These are phyloP conservation scores for Cyclotella choctawhatcheeana DNA, from an alignment of 108 stramenopile genomes.

Conservation along the genomic window DNA sequence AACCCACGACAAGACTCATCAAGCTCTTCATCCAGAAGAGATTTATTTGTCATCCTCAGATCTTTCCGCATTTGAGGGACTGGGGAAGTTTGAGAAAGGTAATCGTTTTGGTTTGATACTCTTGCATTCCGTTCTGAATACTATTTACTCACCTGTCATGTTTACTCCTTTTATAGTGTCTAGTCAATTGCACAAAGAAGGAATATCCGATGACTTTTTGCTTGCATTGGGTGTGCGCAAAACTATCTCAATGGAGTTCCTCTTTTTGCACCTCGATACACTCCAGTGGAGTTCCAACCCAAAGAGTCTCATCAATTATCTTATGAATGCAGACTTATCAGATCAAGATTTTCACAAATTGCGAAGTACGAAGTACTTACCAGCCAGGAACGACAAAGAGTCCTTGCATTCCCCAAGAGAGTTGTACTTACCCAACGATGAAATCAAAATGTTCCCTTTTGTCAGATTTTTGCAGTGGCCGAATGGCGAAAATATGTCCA, in stretches of 20 bases:
- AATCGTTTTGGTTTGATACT: neutral
- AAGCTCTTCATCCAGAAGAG: constrained; percentile 57
- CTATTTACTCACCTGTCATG: neutral
- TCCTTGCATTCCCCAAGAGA: constrained; percentile 70
- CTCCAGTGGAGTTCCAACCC: constrained; percentile 73
- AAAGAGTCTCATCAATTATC: constrained; percentile 74
- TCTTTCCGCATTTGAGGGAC: constrained; percentile 68
- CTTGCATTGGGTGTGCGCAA: constrained; percentile 73
- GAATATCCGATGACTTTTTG: constrained; percentile 73
- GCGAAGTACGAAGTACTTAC: constrained; percentile 66
- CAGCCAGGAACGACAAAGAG: constrained; percentile 63
- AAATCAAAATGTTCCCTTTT: constrained; percentile 69
- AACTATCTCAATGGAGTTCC: constrained; percentile 75
- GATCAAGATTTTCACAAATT: constrained; percentile 64
- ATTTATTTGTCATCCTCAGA: constrained; percentile 75
- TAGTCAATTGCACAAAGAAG: constrained; percentile 42
- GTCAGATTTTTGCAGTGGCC: constrained; percentile 77
- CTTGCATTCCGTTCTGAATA: neutral
- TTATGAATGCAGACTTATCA: constrained; percentile 64
- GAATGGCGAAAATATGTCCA: constrained; percentile 54
- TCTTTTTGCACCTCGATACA: constrained; percentile 72
- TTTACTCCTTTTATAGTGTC: constrained; percentile 54
- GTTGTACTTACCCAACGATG: constrained; percentile 53
- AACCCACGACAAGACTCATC: constrained; percentile 2
- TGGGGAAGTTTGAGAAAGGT: constrained; percentile 48